Conservation (phyloP, 176 grass and related monocot genomes). For the Carex kokanica region DNA sequence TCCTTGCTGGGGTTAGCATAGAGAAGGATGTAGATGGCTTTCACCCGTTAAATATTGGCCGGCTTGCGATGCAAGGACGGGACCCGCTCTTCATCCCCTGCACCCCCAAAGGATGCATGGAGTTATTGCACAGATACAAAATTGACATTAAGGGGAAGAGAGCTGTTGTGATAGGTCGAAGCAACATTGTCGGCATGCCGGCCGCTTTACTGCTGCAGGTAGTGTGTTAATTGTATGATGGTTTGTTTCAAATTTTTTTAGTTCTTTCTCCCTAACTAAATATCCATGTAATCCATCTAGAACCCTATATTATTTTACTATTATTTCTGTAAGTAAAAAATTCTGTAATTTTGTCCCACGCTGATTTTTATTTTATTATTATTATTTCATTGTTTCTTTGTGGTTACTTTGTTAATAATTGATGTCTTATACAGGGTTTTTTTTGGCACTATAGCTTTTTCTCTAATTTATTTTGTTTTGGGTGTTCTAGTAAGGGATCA, state of each 20-base stretch:
- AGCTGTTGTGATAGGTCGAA: slow-evolving; percentile 84
- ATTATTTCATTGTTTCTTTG: not conserved
- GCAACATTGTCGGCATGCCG: slow-evolving; percentile 97
- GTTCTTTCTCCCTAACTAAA: too few relatives aligned
- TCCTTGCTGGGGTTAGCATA: slow-evolving; percentile 75
- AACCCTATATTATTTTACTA: too few relatives aligned
- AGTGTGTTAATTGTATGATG: slow-evolving; percentile 14
- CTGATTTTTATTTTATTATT: not conserved
- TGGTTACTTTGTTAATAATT: not conserved
- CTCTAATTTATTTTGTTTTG: not conserved
- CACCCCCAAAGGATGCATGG: slow-evolving; percentile 99
- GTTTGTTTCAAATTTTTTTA: not conserved
- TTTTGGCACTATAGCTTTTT: not conserved
- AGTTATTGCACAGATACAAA: slow-evolving; percentile 66
- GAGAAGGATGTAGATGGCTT: slow-evolving; percentile 94
- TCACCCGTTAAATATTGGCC: slow-evolving; percentile 92
- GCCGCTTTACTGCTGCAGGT: slow-evolving; percentile 82
- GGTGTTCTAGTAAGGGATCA: not conserved
- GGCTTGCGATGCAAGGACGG: slow-evolving; percentile 92
- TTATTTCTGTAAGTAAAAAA: too few relatives aligned
- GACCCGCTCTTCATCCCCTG: slow-evolving; percentile 88
- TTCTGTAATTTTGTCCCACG: not conserved
- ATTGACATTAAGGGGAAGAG: slow-evolving; percentile 86
- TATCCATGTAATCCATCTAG: too few relatives aligned
- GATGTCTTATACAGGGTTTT: not conserved